Conservation (phyloP, 345 rosid genomes). For the Eucalyptus viminalis region DNA sequence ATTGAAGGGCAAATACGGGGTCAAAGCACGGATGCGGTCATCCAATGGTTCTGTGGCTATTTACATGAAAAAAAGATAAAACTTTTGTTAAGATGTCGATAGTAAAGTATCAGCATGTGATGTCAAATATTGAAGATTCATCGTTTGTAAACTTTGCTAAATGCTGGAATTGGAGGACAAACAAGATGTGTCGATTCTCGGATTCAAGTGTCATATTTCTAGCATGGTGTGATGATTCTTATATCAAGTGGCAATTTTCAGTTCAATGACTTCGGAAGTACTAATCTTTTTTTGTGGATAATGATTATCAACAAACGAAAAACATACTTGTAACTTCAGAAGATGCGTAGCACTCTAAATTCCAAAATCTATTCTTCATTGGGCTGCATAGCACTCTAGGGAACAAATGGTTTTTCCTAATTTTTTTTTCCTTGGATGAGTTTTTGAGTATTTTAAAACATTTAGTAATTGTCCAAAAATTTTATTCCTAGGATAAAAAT, state of each 20-base stretch:
- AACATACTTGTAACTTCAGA: background rate
- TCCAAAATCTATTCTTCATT: too few species aligned
- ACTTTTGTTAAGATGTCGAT: background rate
- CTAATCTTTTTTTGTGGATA: background rate
- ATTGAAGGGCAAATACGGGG: background rate
- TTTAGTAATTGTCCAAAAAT: too few species aligned
- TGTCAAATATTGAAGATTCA: background rate
- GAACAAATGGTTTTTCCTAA: too few species aligned
- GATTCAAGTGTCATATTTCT: too few species aligned
- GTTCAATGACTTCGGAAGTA: too few species aligned
- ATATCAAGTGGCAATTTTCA: background rate
- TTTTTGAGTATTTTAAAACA: accelerated
- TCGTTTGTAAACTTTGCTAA: background rate
- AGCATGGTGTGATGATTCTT: background rate
- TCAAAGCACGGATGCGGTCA: background rate
- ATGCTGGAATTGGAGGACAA: background rate
- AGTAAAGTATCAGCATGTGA: background rate
- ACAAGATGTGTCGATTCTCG: background rate
- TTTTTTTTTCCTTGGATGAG: too few species aligned
- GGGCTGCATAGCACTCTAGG: too few species aligned
- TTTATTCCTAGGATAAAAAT: too few species aligned
- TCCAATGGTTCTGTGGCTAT: background rate
- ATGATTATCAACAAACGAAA: background rate
- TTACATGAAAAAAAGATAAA: background rate
- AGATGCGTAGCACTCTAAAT: too few species aligned